Evolutionary conservation across 768 basidiomycete genomes (phyloP), one percentile per base, ranked within the genome.

Genomic region (Rhizopogon roseolus): DNA sequence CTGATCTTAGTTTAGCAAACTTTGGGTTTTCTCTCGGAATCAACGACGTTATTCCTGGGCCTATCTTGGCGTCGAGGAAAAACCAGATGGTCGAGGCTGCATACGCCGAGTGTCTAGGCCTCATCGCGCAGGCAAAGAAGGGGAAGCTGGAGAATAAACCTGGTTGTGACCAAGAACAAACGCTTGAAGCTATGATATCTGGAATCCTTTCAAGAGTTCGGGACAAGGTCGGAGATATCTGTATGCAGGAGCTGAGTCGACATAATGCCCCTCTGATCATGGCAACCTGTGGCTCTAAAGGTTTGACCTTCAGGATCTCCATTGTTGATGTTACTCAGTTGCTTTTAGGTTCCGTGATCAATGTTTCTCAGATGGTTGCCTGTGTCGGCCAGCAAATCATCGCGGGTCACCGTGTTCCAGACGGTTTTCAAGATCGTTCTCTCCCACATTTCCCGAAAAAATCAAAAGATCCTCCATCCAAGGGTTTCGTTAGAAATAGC

Each of bases 341-440:
- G 41, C 8, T n/a, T 40, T n/a, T 57, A 89, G 96, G 97, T 69
- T 98, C 97, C 64, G 91, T 93, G 57, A 96, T 99, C 73, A 99
- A 99, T 71, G 97, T 99, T 52, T 96, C 93, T 22, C 97, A 99
- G 73, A 99, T 99, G 97, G 96, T 98, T 50, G 97, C 96, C 65
- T 98, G 96, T 82, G 97, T 99, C 61, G 97, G 97, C 5, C 97
- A 99, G 66, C 97, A 99, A 67, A 98, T 98, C 69, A 98, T 99
- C 57, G 85, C 93, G 17, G 97, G 97, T 6, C 88, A 92, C 73
- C 97, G 97, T 81, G 94, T 99, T 6, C 95, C 94, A 0, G 88
- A 98, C 77, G 97, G 96, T 29, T 99, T 99, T 76, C 96, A 98
- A 71, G 97, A 99, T 71, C 89, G 97, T 36, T 96, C 97, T 1